phyloP scores from a whole-genome alignment of 768 basidiomycete genomes.

The Rubroboletus pulcherrimus region DNA sequence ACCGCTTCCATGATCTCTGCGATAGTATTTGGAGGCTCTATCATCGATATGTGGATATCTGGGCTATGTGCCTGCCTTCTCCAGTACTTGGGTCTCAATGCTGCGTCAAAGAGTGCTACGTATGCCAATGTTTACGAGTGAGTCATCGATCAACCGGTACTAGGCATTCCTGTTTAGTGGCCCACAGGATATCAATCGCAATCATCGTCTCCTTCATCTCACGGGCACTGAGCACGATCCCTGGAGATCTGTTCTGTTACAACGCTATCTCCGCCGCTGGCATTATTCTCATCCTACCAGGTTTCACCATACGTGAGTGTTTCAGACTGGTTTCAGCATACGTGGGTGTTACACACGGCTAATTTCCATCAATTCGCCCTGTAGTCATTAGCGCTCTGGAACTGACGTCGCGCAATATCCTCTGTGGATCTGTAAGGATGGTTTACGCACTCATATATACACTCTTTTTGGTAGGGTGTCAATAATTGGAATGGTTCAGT shows the following conservation, averaged over 20 bases:
- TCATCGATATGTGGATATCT: conserved; percentile 81
- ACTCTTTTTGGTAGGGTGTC: conserved; percentile 58
- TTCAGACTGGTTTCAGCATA: conserved; percentile 62
- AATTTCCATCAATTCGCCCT: background rate
- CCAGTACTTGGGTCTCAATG: conserved; percentile 76
- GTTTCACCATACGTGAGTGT: conserved; percentile 72
- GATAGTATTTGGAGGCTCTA: conserved; percentile 75
- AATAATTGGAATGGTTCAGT: background rate
- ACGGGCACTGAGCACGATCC: conserved; percentile 72
- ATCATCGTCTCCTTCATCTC: conserved; percentile 84
- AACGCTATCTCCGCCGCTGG: conserved; percentile 87
- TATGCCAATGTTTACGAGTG: conserved; percentile 97
- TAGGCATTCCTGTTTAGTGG: background rate
- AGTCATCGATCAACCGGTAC: conserved; percentile 29
- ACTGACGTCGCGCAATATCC: conserved; percentile 74
- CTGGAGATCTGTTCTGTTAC: conserved; percentile 79
- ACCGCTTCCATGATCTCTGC: conserved; percentile 81
- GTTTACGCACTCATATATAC: conserved; percentile 88
- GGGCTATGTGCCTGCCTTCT: conserved; percentile 65
- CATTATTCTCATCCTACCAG: conserved; percentile 87
- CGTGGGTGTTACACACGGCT: conserved; percentile 41
- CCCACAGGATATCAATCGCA: conserved; percentile 70
- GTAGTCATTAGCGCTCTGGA: conserved; percentile 76
- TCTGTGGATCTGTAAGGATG: conserved; percentile 78
- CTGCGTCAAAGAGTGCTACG: conserved; percentile 81